Percentiles rank a stretch among this genome's conserved stretches.
Evolutionary conservation across 441 rosid species (phyloP).

Genomic region (Adansonia rubrostipa): DNA sequence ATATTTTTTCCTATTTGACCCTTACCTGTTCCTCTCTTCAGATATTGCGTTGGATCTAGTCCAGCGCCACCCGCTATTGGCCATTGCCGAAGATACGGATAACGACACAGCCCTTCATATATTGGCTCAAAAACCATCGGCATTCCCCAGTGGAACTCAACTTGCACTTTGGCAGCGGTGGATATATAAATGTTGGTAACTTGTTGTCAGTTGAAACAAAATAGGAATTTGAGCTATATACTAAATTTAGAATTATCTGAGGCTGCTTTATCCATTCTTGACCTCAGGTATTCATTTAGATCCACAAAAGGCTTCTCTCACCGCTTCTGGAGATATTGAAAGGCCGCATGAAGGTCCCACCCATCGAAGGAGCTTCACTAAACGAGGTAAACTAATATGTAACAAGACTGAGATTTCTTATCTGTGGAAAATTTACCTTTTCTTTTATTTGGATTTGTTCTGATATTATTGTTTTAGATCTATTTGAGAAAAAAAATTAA

Average conservation of each 20-base stretch:
- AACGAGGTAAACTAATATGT: slow-evolving; percentile 32
- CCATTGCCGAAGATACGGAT: slow-evolving; percentile 46
- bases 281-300: slow-evolving; percentile 32
- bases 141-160: slow-evolving; percentile 57
- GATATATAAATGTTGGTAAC: slow-evolving; percentile 51
- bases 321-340: slow-evolving; percentile 42
- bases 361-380: slow-evolving; percentile 29
- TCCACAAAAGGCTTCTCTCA: slow-evolving; percentile 17
- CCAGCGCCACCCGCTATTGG: slow-evolving; percentile 39
- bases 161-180: slow-evolving; percentile 59
- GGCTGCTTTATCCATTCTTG: neutral
- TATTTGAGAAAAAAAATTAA: neutral
- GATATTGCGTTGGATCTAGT: slow-evolving; percentile 61
- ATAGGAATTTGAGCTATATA: neutral
- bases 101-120: slow-evolving; percentile 57
- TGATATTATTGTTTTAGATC: neutral
- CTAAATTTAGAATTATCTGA: neutral
- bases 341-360: slow-evolving; percentile 36
- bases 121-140: slow-evolving; percentile 66
- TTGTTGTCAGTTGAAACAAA: neutral
- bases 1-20: neutral
- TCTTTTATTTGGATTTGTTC: neutral
- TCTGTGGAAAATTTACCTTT: neutral
- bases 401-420: neutral
- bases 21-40: neutral